A percentile compares a stretch with the other conserved stretches of the same genome.
phyloP scores from a whole-genome alignment of 805 yeast genomes.

The Helenozyma rhizophorensis region DNA sequence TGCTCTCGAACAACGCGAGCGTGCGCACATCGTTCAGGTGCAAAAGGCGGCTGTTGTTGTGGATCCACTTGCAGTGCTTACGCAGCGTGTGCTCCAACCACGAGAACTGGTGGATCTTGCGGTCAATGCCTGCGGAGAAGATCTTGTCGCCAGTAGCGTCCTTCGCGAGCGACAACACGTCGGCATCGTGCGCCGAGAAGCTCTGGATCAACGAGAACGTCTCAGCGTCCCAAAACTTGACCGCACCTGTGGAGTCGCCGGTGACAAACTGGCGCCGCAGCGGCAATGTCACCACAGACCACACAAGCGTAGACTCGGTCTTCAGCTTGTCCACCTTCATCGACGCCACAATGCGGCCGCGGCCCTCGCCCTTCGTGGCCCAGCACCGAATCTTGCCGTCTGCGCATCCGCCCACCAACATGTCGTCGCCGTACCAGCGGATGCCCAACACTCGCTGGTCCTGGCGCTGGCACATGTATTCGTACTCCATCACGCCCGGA shows the following conservation, averaged over 20 bases:
- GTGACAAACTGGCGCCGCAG: constrained; percentile 72
- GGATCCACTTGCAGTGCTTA: constrained; percentile 61
- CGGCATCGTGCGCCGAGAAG: constrained; percentile 85
- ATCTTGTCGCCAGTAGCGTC: constrained; percentile 59
- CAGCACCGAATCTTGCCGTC: constrained; percentile 90
- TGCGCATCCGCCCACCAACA: constrained; percentile 88
- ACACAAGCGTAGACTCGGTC: constrained; percentile 82
- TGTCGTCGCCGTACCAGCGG: constrained; percentile 65
- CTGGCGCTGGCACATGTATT: constrained; percentile 72
- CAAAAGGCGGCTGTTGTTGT: constrained; percentile 66
- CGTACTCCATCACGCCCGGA: constrained; percentile 74
- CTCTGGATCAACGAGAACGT: constrained; percentile 75
- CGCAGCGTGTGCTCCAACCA: constrained; percentile 31
- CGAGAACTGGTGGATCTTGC: constrained; percentile 76
- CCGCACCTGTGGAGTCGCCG: constrained; percentile 94
- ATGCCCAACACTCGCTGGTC: constrained; percentile 75
- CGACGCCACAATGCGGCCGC: constrained; percentile 71
- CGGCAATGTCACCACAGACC: constrained; percentile 73
- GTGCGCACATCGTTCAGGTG: constrained; percentile 87
- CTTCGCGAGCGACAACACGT: constrained; percentile 67
- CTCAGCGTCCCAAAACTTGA: constrained; percentile 87
- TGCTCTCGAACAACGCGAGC: constrained; percentile 65
- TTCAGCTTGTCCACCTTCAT: constrained; percentile 90
- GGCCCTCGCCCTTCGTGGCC: constrained; percentile 43
- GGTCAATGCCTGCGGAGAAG: constrained; percentile 89